Conservation (phyloP, 768 basidiomycete species). For the Infundibulicybe gibba region DNA sequence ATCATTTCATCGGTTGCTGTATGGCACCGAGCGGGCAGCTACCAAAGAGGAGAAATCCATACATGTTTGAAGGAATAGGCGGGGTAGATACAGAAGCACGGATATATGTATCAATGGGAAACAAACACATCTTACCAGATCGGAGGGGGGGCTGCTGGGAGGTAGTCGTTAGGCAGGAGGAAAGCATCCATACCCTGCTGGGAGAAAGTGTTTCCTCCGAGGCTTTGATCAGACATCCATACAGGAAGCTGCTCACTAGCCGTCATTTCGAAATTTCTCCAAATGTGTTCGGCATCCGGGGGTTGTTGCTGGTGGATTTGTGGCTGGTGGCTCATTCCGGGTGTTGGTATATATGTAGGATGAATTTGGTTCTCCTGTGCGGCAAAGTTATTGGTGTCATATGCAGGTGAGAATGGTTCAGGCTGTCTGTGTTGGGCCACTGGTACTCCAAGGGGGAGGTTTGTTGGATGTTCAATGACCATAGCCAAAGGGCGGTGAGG, state of each 20-base stretch:
- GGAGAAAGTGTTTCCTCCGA: conserved; percentile 72
- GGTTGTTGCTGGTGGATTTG: conserved; percentile 24
- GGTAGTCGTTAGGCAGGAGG: conserved; percentile 70
- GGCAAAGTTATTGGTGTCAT: conserved; percentile 39
- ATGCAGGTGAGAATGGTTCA: conserved; percentile 56
- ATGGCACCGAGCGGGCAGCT: too few species aligned
- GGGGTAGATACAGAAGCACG: conserved; percentile 5
- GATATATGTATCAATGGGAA: conserved; percentile 2
- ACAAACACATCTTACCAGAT: conserved; percentile 54
- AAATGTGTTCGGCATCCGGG: conserved; percentile 63
- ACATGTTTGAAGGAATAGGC: not conserved
- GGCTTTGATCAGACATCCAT: conserved; percentile 82
- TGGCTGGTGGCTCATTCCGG: conserved; percentile 22
- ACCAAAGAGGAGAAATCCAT: too few species aligned
- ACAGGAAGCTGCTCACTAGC: conserved; percentile 76
- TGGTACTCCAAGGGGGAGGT: conserved; percentile 18
- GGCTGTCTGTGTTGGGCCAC: conserved; percentile 34
- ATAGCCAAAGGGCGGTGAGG: conserved; percentile 44
- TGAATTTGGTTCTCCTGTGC: conserved; percentile 25
- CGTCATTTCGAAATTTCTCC: conserved; percentile 71
- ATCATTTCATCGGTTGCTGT: too few species aligned
- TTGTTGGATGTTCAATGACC: conserved; percentile 37
- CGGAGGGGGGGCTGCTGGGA: conserved; percentile 59
- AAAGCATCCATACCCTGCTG: conserved; percentile 87
- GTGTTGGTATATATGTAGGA: conserved; percentile 11